Base-by-base conservation (phyloP, 2,329 filamentous ascomycete species). In the Truncatella angustata region DNA sequence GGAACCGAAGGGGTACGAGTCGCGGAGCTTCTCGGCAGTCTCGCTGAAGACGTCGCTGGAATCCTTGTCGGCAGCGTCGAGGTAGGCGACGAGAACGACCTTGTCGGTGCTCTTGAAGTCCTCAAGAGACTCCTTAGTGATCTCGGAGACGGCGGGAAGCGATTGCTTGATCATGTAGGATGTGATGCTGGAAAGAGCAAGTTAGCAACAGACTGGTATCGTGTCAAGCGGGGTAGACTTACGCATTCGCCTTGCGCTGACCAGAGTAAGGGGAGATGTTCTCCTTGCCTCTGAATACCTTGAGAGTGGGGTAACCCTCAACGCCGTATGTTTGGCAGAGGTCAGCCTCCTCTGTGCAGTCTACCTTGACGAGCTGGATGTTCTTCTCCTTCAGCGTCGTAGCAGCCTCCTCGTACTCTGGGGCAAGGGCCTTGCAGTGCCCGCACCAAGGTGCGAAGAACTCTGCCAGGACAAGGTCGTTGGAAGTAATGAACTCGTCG, bases 31-130 rank as follows among this genome's bases (percentile, higher is more conserved):
- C 68, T 90, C 85, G 51, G 88, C 88, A 49, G 86, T 80, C 63
- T 83, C 73, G 59, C 77, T 83, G 78, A 92, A 97, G 63, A 88
- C 91, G 72, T 93, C 84, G 77, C 91, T 95, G 61, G 90, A 90
- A 59, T 85, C 74, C 83, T 96, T 96, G 73, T 91, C 88, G 55
- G 88, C 80, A 56, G 84, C 78, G 60, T 85, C 85, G 66, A 97
- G 83, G 82, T 92, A 99, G 62, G 87, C 93, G 58, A 99, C 86
- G 51, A 97, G 73, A 55, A 97, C 93, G 58, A 97, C 91, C 80
- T 97, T 96, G 78, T 99, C 94, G 70, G 92, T 85, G 55, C 87
- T 93, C 87, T 97, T 97, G 86, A 99, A 96, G 65, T 96, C 92
- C 69, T 92, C 90, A 51, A 97, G 78, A 54, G 86, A 91, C 60